Evolutionary conservation across 2,329 filamentous ascomycete species (phyloP).

Genomic region (Botrytis fragariae): DNA sequence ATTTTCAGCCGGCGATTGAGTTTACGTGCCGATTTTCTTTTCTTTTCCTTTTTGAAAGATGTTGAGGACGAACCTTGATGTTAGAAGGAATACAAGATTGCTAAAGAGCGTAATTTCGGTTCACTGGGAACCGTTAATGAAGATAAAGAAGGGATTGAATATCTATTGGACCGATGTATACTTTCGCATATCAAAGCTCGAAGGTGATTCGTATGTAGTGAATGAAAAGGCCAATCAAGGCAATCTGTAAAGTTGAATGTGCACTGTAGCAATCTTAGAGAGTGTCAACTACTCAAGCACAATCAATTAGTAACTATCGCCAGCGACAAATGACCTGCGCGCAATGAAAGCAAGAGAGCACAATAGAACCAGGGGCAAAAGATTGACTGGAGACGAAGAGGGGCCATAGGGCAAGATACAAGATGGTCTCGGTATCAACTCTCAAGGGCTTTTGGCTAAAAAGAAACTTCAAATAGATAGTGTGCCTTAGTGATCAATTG

Average conservation of each 20-base stretch:
- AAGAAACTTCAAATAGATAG: conserved; percentile 8
- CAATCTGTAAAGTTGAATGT: not conserved
- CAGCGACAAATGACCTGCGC: conserved; percentile 24
- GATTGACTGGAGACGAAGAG: conserved; percentile 7
- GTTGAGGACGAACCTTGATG: conserved; percentile 30
- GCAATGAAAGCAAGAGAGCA: conserved; percentile 12
- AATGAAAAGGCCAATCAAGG: conserved; percentile 13
- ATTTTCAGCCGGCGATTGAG: conserved; percentile 16
- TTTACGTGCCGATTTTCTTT: conserved; percentile 10
- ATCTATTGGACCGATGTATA: conserved; percentile 26
- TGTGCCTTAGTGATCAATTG: not conserved
- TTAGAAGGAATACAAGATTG: conserved; percentile 24
- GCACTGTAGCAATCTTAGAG: conserved; percentile 3
- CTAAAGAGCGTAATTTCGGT: conserved; percentile 35
- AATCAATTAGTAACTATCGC: conserved; percentile 26
- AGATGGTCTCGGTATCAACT: conserved; percentile 9
- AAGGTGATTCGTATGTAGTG: conserved; percentile 20
- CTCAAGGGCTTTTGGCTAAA: not conserved
- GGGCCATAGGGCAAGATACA: conserved; percentile 10
- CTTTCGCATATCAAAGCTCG: conserved; percentile 28
- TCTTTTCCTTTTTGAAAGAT: conserved; percentile 4
- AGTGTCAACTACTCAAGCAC: not conserved
- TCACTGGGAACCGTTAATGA: conserved; percentile 35
- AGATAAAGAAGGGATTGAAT: conserved; percentile 27
- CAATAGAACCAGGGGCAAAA: conserved; percentile 10